A percentile compares a stretch with the other conserved stretches of the same genome.
Conservation (phyloP, 1,139 yeast genomes). For the Scheffersomyces illinoinensis region DNA sequence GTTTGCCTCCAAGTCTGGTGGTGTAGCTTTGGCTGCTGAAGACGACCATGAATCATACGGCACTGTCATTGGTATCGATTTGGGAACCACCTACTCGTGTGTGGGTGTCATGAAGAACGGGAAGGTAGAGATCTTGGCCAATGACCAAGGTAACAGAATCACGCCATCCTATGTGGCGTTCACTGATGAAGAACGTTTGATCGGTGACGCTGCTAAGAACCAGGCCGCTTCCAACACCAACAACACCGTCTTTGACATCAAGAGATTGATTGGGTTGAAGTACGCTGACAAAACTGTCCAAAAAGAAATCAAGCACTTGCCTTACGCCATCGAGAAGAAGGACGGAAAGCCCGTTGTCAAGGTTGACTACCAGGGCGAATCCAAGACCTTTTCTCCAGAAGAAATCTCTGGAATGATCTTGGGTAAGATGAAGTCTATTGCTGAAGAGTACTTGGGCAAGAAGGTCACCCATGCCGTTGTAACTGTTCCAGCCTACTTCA, state of each 20-base stretch:
- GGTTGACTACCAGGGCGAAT: constrained; percentile 62
- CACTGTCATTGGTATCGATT: constrained; percentile 82
- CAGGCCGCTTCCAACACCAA: constrained; percentile 82
- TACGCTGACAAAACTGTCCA: constrained; percentile 76
- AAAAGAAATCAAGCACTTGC: constrained; percentile 80
- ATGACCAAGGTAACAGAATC: constrained; percentile 94
- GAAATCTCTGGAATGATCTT: constrained; percentile 91
- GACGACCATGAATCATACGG: constrained; percentile 58
- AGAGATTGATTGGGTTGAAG: constrained; percentile 83
- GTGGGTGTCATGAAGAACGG: constrained; percentile 94
- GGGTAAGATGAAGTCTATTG: constrained; percentile 89
- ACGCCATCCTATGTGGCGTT: constrained; percentile 91
- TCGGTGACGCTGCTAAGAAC: constrained; percentile 94
- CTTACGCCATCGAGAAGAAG: constrained; percentile 66
- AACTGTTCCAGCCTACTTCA: constrained; percentile 96
- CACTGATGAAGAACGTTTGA: constrained; percentile 81
- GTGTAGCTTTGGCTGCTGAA: constrained; percentile 27
- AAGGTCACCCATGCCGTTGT: constrained; percentile 93
- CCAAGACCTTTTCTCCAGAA: constrained; percentile 77
- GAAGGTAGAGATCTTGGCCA: constrained; percentile 88
- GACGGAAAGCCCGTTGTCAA: constrained; percentile 80
- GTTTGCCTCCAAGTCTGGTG: constrained; percentile 11
- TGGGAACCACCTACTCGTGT: constrained; percentile 89
- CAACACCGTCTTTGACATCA: constrained; percentile 82
- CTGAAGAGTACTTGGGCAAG: constrained; percentile 88